Percentiles rank a stretch among this genome's conserved stretches.
Conservation (phyloP, 2,329 filamentous ascomycete species). For the Neodidymelliopsis sp. region DNA sequence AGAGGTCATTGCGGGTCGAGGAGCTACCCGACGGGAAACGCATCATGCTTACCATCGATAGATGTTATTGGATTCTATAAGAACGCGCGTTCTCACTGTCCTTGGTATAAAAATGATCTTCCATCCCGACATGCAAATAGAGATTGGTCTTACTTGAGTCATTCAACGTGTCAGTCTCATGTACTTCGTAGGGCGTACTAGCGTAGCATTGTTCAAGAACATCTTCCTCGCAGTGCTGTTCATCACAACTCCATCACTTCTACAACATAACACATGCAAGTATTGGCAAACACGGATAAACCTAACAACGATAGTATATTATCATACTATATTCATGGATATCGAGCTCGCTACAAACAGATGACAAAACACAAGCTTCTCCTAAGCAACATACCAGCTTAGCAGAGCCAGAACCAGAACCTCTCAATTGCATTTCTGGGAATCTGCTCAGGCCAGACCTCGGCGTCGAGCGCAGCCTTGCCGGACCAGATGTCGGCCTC, state of each 20-base stretch:
- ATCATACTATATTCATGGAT: constrained; percentile 3
- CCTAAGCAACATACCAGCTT: constrained; percentile 7
- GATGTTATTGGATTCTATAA: not conserved
- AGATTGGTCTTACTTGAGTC: no score
- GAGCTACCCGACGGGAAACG: not conserved
- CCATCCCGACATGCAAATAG: no score
- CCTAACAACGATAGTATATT: not conserved
- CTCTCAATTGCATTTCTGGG: constrained; percentile 56
- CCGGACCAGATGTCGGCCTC: constrained; percentile 57
- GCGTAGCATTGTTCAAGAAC: no score
- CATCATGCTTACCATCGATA: not conserved
- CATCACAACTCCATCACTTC: no score
- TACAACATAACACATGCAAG: not conserved
- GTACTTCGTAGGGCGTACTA: no score
- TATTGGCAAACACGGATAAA: not conserved
- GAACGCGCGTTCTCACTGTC: not conserved
- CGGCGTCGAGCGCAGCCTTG: constrained; percentile 57
- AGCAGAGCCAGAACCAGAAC: constrained; percentile 59
- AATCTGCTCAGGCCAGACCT: constrained; percentile 53
- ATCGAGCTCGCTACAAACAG: constrained; percentile 8
- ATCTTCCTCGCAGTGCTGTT: no score
- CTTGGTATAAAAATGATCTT: not conserved
- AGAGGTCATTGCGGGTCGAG: no score
- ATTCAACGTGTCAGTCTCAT: no score
- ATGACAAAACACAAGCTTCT: constrained; percentile 4